Conservation (phyloP, 345 rosid species). For the Turritis glabra region DNA sequence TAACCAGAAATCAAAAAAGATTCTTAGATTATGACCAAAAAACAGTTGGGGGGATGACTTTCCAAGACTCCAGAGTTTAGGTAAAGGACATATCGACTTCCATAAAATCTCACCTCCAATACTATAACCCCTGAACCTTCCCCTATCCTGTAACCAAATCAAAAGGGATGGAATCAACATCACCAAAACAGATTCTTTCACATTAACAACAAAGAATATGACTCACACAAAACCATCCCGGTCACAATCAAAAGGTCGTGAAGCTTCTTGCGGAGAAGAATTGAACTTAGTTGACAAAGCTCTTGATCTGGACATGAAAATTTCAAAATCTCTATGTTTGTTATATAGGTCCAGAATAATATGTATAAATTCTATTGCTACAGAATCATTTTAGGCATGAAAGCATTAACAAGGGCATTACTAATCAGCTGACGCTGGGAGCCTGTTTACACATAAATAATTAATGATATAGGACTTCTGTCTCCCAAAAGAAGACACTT, state of each 20-base stretch:
- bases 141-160: conserved; percentile 70
- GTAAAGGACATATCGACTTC: background rate
- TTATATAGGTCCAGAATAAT: background rate
- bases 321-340: background rate
- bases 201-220: background rate
- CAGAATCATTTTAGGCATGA: background rate
- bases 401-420: background rate
- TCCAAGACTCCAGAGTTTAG: background rate
- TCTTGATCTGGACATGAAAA: conserved; percentile 60
- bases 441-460: background rate
- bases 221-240: conserved; percentile 99
- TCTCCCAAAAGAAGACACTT: background rate
- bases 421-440: too few species aligned
- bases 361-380: too few species aligned
- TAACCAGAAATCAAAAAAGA: conserved; percentile 18
- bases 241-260: conserved; percentile 88
- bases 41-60: background rate
- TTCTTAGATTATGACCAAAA: conserved; percentile 1
- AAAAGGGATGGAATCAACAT: conserved; percentile 14
- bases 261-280: conserved; percentile 79
- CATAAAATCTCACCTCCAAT: conserved; percentile 70
- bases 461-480: background rate
- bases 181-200: conserved; percentile 6
- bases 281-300: conserved; percentile 85
- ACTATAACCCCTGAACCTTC: conserved; percentile 90